Conservation (phyloP, 306 rosid genomes). For the Gynostemma pentaphyllum region DNA sequence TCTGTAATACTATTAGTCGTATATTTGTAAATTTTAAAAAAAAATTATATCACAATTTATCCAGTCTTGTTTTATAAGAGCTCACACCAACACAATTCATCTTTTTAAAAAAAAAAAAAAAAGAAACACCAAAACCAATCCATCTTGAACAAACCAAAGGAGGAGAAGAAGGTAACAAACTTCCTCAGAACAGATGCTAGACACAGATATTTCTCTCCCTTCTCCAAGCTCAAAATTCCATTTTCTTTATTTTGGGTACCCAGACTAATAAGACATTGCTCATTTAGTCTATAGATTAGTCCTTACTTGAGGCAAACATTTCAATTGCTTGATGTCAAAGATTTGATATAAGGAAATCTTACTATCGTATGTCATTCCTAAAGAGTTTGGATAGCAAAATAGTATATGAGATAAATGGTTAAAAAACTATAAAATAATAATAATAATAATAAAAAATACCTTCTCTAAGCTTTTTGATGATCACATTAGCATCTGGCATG, state of each 20-base stretch:
- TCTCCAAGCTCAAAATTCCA: too few relatives aligned
- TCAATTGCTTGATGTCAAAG: neutral
- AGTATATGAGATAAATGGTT: neutral
- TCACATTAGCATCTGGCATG: constrained; percentile 98
- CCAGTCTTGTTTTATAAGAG: neutral
- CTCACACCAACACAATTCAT: too few relatives aligned
- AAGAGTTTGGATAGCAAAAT: neutral
- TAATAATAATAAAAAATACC: too few relatives aligned
- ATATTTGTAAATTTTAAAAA: neutral
- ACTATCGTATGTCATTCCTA: neutral
- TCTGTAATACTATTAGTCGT: constrained; percentile 14
- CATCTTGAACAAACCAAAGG: neutral
- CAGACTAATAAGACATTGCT: neutral
- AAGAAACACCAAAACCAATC: too few relatives aligned
- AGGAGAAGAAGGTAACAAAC: neutral
- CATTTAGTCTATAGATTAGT: neutral
- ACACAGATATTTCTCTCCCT: neutral
- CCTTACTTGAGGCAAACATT: neutral
- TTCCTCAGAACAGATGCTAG: neutral
- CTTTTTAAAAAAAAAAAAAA: too few relatives aligned
- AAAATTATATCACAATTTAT: neutral
- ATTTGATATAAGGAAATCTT: neutral
- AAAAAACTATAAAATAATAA: neutral
- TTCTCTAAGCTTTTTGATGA: constrained; percentile 82
- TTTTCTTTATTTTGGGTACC: neutral